Percentiles rank a stretch among this genome's conserved stretches.
These are phyloP conservation scores for Malassezia obtusa DNA, from an alignment of 1,284 basidiomycete species.

Conservation along the genomic window DNA sequence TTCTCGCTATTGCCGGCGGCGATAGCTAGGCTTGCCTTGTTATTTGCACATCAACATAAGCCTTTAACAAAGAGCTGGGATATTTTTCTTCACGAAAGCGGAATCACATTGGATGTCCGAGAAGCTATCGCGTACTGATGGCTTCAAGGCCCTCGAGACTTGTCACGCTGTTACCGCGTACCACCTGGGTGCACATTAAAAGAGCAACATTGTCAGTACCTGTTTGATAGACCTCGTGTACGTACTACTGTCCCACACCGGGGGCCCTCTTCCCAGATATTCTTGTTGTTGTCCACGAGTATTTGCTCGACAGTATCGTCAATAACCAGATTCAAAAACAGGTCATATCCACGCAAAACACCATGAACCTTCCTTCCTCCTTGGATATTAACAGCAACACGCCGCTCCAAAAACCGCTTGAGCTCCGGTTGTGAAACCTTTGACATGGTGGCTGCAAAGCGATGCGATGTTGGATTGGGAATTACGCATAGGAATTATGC, in stretches of 20 bases:
- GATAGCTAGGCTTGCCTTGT: no score
- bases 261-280: constrained; percentile 33
- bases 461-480: constrained; percentile 5
- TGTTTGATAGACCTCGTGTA: neutral
- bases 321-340: constrained; percentile 95
- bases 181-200: constrained; percentile 23
- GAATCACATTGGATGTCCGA: no score
- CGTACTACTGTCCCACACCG: constrained; percentile 42
- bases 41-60: no score
- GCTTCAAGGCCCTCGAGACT: constrained; percentile 41
- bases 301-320: constrained; percentile 88
- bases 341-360: constrained; percentile 89
- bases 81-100: no score
- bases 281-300: constrained; percentile 66
- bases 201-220: neutral
- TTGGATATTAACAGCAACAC: constrained; percentile 85
- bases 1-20: no score
- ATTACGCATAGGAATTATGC: constrained; percentile 1
- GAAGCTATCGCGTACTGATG: constrained; percentile 27
- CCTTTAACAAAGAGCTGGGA: no score
- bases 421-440: constrained; percentile 46
- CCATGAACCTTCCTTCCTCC: constrained; percentile 93
- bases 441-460: constrained; percentile 22
- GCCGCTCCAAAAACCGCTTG: constrained; percentile 88
- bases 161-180: constrained; percentile 45